phyloP scores from a whole-genome alignment of 495 filamentous ascomycete species.

The Aspergillus saccharolyticus region DNA sequence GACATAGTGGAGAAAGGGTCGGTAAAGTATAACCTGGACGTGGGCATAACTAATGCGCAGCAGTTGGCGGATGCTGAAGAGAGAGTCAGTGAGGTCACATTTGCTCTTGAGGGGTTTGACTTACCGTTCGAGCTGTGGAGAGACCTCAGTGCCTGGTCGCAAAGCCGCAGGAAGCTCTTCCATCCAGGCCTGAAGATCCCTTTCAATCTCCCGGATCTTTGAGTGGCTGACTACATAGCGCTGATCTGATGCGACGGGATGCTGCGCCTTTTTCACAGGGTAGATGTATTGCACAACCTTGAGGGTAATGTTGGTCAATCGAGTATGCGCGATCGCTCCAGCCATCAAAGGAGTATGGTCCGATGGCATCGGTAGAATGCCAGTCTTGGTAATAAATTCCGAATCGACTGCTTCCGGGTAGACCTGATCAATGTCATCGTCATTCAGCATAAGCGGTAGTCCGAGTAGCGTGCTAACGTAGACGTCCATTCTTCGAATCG shows the following conservation, averaged over 20 bases:
- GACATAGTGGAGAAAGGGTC: conserved; percentile 93
- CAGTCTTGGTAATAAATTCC: conserved; percentile 77
- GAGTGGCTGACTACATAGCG: conserved; percentile 84
- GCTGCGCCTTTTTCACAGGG: conserved; percentile 66
- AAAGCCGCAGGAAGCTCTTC: conserved; percentile 70
- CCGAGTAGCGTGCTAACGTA: conserved; percentile 88
- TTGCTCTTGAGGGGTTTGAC: conserved; percentile 12
- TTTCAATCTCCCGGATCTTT: conserved; percentile 84
- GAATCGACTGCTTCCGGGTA: conserved; percentile 83
- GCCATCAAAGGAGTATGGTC: conserved; percentile 69
- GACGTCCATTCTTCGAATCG: conserved; percentile 87
- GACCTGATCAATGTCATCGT: conserved; percentile 90
- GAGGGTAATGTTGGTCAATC: conserved; percentile 67
- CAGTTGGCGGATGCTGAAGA: conserved; percentile 70
- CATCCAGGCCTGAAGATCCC: conserved; percentile 79
- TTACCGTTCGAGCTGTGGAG: conserved; percentile 71
- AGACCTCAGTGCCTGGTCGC: conserved; percentile 68
- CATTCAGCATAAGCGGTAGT: conserved; percentile 74
- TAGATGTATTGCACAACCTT: conserved; percentile 90
- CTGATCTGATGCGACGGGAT: conserved; percentile 47
- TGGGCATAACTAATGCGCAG: conserved; percentile 85
- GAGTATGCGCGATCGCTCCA: conserved; percentile 80
- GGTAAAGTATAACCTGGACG: conserved; percentile 91
- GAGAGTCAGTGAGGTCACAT: conserved; percentile 6
- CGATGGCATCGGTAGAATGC: conserved; percentile 68